Evolutionary conservation across 345 rosid genomes (phyloP), one percentile per base, ranked within the genome.

Genomic region (Eucalyptus curtisii): DNA sequence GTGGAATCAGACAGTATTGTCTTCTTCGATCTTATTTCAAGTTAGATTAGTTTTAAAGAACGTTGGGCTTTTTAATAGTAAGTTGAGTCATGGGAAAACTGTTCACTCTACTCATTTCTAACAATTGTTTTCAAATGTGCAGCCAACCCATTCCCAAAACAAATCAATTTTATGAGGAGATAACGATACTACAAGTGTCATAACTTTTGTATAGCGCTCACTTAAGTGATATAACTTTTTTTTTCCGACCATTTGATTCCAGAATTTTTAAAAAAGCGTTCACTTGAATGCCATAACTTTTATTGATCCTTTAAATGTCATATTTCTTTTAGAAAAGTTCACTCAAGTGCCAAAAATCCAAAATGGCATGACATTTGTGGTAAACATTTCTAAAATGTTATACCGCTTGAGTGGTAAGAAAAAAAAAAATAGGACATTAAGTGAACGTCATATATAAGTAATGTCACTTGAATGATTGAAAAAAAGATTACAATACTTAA

Each of bases 131-230:
- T 33, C 80, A 68, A 33, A 17, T 68, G 24, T 4, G 1, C 80
- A 10, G 13, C 44, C 13, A 17, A 68, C 13, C 25, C 80, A 33
- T 17, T 68, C 44, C 44, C 80, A 9, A 33, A 33, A 68, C 4
- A 6, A 33, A 68, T 68, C 44, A 33, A 19, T 13, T 33, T 33
- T 33, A 68, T 2, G 24, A 33, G 13, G 2, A 3, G 7, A 68
- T 9, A 17, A 33, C 13, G 13, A 17, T 5, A 10, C 0, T 22
- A 17, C 0, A 37, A 33, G 2, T 1, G 1, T 10, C 2, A 10
- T 19, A 68, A 68, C 80, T 68, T 68, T 68, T 10, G 7, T 17
- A 17, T 0, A 2, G 0, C 1, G 0, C 13, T 68, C 44, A 9
- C 42, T 33, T 68, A 10, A 68, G 1, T 5, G 1, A 2, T 0